Evolutionary conservation across 208 protist genomes (phyloP).

Genomic region (Crithidia bombi): DNA sequence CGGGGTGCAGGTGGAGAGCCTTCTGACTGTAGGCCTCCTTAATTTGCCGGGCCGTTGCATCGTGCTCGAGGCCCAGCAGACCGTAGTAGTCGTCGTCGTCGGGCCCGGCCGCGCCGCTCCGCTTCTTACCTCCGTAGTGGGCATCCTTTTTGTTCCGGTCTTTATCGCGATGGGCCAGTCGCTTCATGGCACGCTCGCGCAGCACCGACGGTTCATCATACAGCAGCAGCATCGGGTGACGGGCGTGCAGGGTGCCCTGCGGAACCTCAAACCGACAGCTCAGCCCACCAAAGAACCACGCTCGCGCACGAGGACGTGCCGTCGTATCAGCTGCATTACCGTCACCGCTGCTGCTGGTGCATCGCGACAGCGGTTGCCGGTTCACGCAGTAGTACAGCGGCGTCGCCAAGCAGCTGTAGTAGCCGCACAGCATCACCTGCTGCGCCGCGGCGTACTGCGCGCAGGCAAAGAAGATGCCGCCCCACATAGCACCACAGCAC

Average conservation of each 20-base stretch:
- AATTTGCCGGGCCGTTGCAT: constrained; percentile 78
- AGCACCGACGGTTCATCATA: constrained; percentile 33
- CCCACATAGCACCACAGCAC: constrained; percentile 62
- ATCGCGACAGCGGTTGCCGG: constrained; percentile 16
- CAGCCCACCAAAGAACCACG: constrained; percentile 43
- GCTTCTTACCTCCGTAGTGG: constrained; percentile 30
- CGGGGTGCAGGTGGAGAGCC: constrained; percentile 89
- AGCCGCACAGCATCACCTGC: constrained; percentile 61
- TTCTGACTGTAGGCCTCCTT: constrained; percentile 89
- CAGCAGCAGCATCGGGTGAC: constrained; percentile 45
- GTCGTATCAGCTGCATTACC: neutral
- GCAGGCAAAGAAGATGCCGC: constrained; percentile 52
- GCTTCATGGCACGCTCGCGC: constrained; percentile 53
- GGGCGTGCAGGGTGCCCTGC: constrained; percentile 20
- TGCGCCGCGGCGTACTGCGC: constrained; percentile 75
- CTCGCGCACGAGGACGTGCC: constrained; percentile 22
- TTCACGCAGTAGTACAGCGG: constrained; percentile 56
- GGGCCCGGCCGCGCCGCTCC: constrained; percentile 15
- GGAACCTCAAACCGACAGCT: constrained; percentile 52
- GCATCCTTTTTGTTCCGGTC: constrained; percentile 28
- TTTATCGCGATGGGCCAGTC: constrained; percentile 35
- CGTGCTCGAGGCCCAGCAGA: constrained; percentile 60
- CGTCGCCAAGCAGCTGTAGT: constrained; percentile 45
- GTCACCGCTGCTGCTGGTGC: constrained; percentile 17
- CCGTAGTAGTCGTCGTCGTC: constrained; percentile 76